phyloP scores from a whole-genome alignment of 345 rosid species.

The Citrus australasica region DNA sequence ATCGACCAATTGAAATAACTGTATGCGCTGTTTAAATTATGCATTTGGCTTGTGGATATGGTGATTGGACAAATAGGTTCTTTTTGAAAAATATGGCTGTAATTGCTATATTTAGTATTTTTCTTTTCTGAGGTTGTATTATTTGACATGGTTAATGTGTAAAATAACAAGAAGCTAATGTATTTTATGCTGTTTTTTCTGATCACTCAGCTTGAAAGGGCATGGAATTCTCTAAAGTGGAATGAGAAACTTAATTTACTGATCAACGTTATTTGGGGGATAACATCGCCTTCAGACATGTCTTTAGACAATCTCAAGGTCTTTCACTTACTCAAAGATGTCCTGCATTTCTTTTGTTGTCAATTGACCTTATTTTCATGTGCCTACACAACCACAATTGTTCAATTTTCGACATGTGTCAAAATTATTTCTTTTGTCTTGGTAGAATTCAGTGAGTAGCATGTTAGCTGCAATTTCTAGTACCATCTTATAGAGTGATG shows the following conservation, averaged over 20 bases:
- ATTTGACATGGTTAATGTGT: not conserved
- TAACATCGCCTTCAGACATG: slow-evolving; percentile 46
- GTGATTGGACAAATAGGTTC: not conserved
- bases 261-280: slow-evolving; percentile 48
- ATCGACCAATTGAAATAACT: slow-evolving; percentile 85
- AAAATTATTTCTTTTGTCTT: not conserved
- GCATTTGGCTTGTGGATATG: not conserved
- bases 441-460: not conserved
- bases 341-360: no score
- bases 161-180: not conserved
- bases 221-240: slow-evolving; percentile 69
- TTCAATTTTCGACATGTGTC: not conserved
- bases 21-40: slow-evolving; percentile 20
- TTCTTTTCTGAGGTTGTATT: not conserved
- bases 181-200: not conserved
- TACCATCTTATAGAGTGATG: not conserved
- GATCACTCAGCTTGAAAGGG: slow-evolving; percentile 64
- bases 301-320: slow-evolving; percentile 44
- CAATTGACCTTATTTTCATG: not conserved
- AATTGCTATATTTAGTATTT: not conserved
- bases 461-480: not conserved
- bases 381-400: not conserved
- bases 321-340: not conserved
- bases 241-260: slow-evolving; percentile 50
- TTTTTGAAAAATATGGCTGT: not conserved